Evolutionary conservation across 352 stramenopile genomes (phyloP), one percentile per base, ranked within the genome.

Genomic region (Discostella stelligera): DNA sequence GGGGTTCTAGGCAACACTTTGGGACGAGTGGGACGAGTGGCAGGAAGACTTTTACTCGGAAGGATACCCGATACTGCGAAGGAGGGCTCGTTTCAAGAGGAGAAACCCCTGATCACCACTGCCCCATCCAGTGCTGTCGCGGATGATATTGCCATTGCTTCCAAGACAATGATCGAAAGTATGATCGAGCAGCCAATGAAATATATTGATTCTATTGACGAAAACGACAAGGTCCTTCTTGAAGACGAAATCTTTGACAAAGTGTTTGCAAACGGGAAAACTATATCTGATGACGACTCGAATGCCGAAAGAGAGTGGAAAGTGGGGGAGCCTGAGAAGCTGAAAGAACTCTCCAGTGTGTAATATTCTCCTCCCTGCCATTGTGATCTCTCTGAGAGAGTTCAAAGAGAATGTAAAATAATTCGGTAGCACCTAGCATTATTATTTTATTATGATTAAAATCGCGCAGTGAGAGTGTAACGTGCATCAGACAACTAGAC

Each of bases 21-120:
- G 10, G 85, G 85, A 66, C 79, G 84, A 27, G 83, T 91, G 14
- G 83, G 82, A 13, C 69, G 75, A 46, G 71, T 91, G 37, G 71
- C 76, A 55, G 78, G 78, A 68, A 80, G 74, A 39, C 62, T 83
- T 14, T 52, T 94, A 37, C 77, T 94, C 32, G 89, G 89, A 30
- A 71, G 79, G 64, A 62, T 94, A 62, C 89, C 89, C 13, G 89
- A 94, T 63, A 84, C 73, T 39, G 89, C 89, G 18, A 85, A 79
- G 23, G 63, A 50, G 30, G 87, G 87, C 53, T 92, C 85, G 0
- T 93, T 90, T 67, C 74, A 91, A 64, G 80, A 85, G 25, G 82
- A 86, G 54, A 82, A 85, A 69, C 62, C 64, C 13, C 18, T 77
- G 37, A 60, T 72, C 37, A 67, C 67, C 52, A n/a, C 27, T 46